Evolutionary conservation across 1,284 basidiomycete genomes (phyloP).

Genomic region (Tranzscheliella williamsii): DNA sequence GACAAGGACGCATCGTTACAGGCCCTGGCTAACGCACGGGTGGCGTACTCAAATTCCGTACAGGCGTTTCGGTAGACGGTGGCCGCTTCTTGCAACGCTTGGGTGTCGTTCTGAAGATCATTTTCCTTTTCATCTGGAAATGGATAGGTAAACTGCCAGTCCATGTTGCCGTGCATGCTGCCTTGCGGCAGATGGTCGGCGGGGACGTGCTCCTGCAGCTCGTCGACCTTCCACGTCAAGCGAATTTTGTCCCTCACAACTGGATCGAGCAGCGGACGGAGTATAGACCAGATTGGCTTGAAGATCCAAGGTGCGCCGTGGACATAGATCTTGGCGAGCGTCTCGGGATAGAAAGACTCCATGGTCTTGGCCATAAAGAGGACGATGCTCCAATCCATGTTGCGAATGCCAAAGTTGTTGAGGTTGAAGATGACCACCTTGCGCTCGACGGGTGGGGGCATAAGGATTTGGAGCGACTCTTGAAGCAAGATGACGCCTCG

Average conservation of each 20-base stretch:
- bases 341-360: conserved; percentile 53
- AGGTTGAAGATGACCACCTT: conserved; percentile 58
- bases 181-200: conserved; percentile 37
- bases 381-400: conserved; percentile 56
- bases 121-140: conserved; percentile 45
- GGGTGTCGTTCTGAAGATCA: conserved; percentile 35
- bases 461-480: conserved; percentile 42
- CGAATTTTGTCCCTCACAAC: conserved; percentile 55
- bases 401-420: conserved; percentile 54
- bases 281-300: conserved; percentile 54
- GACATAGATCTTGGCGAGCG: conserved; percentile 50
- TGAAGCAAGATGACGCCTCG: conserved; percentile 47
- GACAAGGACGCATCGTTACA: conserved; percentile 26
- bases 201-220: conserved; percentile 45
- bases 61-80: conserved; percentile 26
- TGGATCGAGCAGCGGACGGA: conserved; percentile 51
- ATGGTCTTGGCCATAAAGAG: conserved; percentile 58
- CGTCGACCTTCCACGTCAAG: conserved; percentile 46
- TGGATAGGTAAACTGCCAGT: conserved; percentile 43
- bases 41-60: conserved; percentile 47
- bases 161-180: conserved; percentile 43
- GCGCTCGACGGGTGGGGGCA: conserved; percentile 53
- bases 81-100: conserved; percentile 14
- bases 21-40: conserved; percentile 30
- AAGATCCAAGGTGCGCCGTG: conserved; percentile 58